Percentiles rank a stretch among this genome's conserved stretches.
Evolutionary conservation across 2,329 filamentous ascomycete species (phyloP).

Genomic region (Talaromyces pinophilus): DNA sequence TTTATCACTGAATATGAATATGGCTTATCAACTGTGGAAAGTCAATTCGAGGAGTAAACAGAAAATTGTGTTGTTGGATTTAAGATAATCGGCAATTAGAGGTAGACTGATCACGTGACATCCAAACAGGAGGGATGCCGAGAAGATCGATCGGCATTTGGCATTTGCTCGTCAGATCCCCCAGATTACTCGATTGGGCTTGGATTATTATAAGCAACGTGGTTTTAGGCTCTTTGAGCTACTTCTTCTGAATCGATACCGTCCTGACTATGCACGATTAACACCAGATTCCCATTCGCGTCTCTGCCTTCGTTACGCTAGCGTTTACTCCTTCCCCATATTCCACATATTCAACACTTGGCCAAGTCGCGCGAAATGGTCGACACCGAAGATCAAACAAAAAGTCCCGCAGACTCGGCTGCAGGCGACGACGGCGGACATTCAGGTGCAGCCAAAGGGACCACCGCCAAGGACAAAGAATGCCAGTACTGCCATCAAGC

Average conservation of each 20-base stretch:
- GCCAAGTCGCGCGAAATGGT: slow-evolving; percentile 15
- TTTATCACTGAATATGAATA: background rate
- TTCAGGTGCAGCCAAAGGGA: slow-evolving; percentile 14
- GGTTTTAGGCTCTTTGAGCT: background rate
- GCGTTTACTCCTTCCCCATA: background rate
- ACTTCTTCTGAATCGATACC: background rate
- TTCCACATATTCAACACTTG: background rate
- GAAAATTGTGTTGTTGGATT: background rate
- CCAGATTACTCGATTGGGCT: slow-evolving; percentile 1
- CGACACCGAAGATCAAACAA: slow-evolving; percentile 18
- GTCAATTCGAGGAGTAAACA: background rate
- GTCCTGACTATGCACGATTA: slow-evolving; percentile 6
- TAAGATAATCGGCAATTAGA: background rate
- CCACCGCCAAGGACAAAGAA: slow-evolving; percentile 75
- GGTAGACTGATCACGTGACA: slow-evolving; percentile 1
- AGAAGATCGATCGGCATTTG: slow-evolving; percentile 8
- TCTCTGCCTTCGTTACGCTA: background rate
- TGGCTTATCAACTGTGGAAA: background rate
- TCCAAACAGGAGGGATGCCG: background rate
- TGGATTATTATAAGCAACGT: background rate
- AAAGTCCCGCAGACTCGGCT: slow-evolving; percentile 19
- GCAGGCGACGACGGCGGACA: slow-evolving; percentile 17
- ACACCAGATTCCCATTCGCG: background rate
- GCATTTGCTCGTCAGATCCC: slow-evolving; percentile 1
- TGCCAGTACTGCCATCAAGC: slow-evolving; percentile 86